phyloP scores from a whole-genome alignment of 345 rosid genomes.

The Arabis hirsuta region DNA sequence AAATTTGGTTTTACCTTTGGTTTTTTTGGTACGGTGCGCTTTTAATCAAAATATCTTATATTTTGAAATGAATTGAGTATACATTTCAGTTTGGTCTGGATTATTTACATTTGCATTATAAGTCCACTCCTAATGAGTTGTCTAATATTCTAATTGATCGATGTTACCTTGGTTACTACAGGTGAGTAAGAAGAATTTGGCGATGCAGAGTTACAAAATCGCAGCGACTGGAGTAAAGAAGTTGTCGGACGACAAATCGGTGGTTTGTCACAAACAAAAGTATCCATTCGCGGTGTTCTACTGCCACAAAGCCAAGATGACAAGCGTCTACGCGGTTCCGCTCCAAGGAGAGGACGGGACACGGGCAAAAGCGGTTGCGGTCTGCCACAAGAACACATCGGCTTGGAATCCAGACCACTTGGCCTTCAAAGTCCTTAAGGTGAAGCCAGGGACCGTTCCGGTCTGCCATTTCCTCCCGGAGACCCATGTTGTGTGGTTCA shows the following conservation, averaged over 20 bases:
- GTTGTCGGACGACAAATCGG: constrained; percentile 51
- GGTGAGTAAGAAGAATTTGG: constrained; percentile 42
- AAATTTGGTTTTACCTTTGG: no score
- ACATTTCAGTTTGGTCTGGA: not conserved
- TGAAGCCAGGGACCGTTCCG: constrained; percentile 73
- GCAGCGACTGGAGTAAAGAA: constrained; percentile 48
- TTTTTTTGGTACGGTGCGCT: no score
- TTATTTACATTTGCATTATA: not conserved
- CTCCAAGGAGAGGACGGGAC: constrained; percentile 67
- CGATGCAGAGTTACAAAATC: constrained; percentile 58
- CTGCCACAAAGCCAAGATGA: constrained; percentile 68
- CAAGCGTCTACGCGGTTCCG: constrained; percentile 61
- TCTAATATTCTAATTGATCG: constrained; percentile 1
- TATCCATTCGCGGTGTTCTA: constrained; percentile 78
- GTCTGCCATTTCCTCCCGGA: constrained; percentile 86
- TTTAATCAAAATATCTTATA: no score
- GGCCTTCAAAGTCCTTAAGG: constrained; percentile 76
- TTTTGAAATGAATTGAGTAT: no score
- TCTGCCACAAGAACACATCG: constrained; percentile 85
- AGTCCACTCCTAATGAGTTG: not conserved
- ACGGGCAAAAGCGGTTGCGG: constrained; percentile 67
- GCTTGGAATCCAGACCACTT: constrained; percentile 86
- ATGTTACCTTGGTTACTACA: constrained; percentile 9
- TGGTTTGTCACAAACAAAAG: constrained; percentile 85
- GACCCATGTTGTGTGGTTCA: constrained; percentile 70